A percentile compares a stretch with the other conserved stretches of the same genome.
Conservation (phyloP, 2,329 filamentous ascomycete genomes). For the Shiraia sp. region DNA sequence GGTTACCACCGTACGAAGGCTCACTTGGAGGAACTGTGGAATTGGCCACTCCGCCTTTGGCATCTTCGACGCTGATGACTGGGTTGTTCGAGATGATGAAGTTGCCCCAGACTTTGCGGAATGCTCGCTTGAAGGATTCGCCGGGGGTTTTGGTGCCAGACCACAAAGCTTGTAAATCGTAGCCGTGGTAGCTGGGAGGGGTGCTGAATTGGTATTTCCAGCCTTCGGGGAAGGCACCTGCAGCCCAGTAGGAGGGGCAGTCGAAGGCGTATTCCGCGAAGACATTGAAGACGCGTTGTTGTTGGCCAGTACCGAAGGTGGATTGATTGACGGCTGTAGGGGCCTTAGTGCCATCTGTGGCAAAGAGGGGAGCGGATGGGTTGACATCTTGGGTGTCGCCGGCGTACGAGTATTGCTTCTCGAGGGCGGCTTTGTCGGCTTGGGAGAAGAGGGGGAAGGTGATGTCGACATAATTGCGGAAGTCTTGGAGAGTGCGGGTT, state of each 20-base stretch:
- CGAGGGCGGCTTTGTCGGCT: slow-evolving; percentile 27
- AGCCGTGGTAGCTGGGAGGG: slow-evolving; percentile 36
- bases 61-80: slow-evolving; percentile 31
- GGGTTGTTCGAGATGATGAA: slow-evolving; percentile 34
- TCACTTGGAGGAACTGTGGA: slow-evolving; percentile 21
- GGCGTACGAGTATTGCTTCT: slow-evolving; percentile 33
- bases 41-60: slow-evolving; percentile 27
- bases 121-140: slow-evolving; percentile 33
- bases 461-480: slow-evolving; percentile 31
- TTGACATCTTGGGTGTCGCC: slow-evolving; percentile 28
- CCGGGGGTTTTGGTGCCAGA: slow-evolving; percentile 27
- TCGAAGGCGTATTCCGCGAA: slow-evolving; percentile 52
- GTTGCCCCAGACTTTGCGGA: slow-evolving; percentile 40
- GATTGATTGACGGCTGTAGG: slow-evolving; percentile 36
- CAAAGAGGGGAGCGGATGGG: slow-evolving; percentile 27
- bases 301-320: slow-evolving; percentile 34
- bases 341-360: slow-evolving; percentile 24
- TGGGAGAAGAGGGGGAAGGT: slow-evolving; percentile 44
- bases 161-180: slow-evolving; percentile 38
- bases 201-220: slow-evolving; percentile 42
- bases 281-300: slow-evolving; percentile 47
- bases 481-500: slow-evolving; percentile 30
- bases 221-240: slow-evolving; percentile 37
- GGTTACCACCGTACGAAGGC: slow-evolving; percentile 11
- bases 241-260: slow-evolving; percentile 48